A percentile compares a stretch with the other conserved stretches of the same genome.
phyloP scores from a whole-genome alignment of 371 early-diverging fungal species.

The Umbelopsis sp. region DNA sequence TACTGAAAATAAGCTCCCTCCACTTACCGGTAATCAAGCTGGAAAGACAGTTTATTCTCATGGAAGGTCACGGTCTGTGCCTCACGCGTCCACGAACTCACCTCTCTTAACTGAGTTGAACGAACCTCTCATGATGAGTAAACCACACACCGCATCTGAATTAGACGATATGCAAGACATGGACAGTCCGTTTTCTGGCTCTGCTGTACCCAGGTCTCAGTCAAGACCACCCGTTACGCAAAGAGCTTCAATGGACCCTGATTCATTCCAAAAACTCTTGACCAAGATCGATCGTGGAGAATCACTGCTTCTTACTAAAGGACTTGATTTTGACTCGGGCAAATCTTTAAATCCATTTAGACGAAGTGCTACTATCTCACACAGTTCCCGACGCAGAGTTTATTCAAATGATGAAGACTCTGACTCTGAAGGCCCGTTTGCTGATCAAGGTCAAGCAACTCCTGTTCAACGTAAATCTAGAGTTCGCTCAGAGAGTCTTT shows the following conservation, averaged over 20 bases:
- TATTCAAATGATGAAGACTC: neutral
- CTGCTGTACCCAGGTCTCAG: neutral
- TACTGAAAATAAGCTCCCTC: neutral
- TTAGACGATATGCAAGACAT: neutral
- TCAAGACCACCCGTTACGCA: neutral
- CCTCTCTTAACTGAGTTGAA: neutral
- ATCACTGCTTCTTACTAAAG: conserved; percentile 42
- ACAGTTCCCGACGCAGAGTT: neutral
- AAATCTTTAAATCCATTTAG: conserved; percentile 21
- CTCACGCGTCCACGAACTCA: conserved; percentile 18
- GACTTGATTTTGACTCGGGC: conserved; percentile 41
- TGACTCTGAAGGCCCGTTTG: conserved; percentile 19
- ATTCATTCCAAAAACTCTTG: conserved; percentile 25
- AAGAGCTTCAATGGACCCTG: conserved; percentile 33
- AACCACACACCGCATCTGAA: neutral
- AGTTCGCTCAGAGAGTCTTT: conserved; percentile 6
- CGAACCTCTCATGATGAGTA: conserved; percentile 8
- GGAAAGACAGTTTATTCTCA: conserved; percentile 32
- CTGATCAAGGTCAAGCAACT: conserved; percentile 13
- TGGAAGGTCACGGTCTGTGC: conserved; percentile 42
- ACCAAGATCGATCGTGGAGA: conserved; percentile 40
- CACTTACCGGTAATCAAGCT: neutral
- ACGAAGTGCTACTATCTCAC: conserved; percentile 11
- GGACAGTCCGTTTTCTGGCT: neutral
- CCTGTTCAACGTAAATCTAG: neutral